Evolutionary conservation across 257 asterid genomes (phyloP), one percentile per base, ranked within the genome.

Genomic region (Ilex aquifolium): DNA sequence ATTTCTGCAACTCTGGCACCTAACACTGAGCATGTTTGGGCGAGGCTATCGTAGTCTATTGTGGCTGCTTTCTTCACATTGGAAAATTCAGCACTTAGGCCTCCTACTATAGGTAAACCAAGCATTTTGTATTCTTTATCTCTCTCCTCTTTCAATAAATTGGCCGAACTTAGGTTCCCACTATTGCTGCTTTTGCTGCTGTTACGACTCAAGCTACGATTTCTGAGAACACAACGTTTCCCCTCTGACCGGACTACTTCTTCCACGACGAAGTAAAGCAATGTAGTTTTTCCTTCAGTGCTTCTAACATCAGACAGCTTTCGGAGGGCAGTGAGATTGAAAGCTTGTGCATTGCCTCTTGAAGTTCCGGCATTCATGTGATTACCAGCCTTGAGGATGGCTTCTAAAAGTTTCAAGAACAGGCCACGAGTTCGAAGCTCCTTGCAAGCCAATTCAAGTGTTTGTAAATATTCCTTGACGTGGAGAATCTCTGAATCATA

Each of bases 241-340:
- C 99, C 99, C 71, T 93, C 99, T 30, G 95, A 93, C 14, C 96
- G 62, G 8, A 93, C 83, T 4, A 88, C 97, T 68, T 93, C 99
- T 54, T 90, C 95, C 32, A 93, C 96, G 10, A 93, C 97, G 54
- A 87, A 93, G 27, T 81, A 88, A 39, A 93, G 96, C 64, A 93
- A 73, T 10, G 96, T 84, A 14, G 99, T 93, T 13, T 84, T 90
- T 2, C 96, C 95, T 17, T 93, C 99, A 3, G 85, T 79, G 71
- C 99, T 87, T 58, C 84, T 90, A 57, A 93, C 97, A 64, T 90
- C 95, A 11, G 95, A 84, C 7, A 93, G 76, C 65, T 90, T 93
- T 42, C 80, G 77, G 9, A 93, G 83, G 51, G 97, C 94, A 0
- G 93, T 84, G 2, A 93, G 96, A 7, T 81, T 80, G 65, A 90